phyloP scores from a whole-genome alignment of 768 basidiomycete genomes.

The Calocybe gangraenosa region DNA sequence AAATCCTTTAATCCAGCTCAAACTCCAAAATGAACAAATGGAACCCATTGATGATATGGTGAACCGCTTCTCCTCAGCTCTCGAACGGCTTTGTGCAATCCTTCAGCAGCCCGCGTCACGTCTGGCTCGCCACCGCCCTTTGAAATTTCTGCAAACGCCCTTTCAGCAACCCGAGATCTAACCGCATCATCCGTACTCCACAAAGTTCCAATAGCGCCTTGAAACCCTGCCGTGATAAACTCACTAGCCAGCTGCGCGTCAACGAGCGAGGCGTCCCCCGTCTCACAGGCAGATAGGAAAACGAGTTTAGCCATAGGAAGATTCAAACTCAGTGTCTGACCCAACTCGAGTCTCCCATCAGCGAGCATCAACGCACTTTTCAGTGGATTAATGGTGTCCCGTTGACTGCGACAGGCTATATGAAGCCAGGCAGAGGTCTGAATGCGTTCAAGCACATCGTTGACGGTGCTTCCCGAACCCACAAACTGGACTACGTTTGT shows the following conservation, averaged over 20 bases:
- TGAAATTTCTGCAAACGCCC: conserved; percentile 11
- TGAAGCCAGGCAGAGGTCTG: conserved; percentile 16
- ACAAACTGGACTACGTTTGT: background rate
- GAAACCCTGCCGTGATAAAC: conserved; percentile 24
- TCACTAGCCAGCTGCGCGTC: conserved; percentile 30
- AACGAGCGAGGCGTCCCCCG: conserved; percentile 13
- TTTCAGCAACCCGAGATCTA: conserved; percentile 10
- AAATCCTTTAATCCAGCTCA: background rate
- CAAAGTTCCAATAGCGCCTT: conserved; percentile 21
- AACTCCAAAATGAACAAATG: conserved; percentile 15
- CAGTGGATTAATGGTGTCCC: conserved; percentile 15
- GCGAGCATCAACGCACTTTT: conserved; percentile 17
- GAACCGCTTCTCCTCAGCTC: conserved; percentile 3
- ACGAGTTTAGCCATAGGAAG: conserved; percentile 26
- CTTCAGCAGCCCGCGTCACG: conserved; percentile 10
- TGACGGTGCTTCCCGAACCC: conserved; percentile 4
- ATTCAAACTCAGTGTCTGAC: conserved; percentile 17
- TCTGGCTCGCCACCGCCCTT: conserved; percentile 1
- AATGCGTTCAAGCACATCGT: conserved; percentile 9
- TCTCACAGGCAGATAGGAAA: conserved; percentile 27
- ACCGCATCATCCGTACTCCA: conserved; percentile 17
- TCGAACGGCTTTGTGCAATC: conserved; percentile 9
- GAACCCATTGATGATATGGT: conserved; percentile 10
- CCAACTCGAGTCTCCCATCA: conserved; percentile 20
- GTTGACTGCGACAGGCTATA: conserved; percentile 22